Percentiles rank a stretch among this genome's conserved stretches.
Conservation (phyloP, 2,329 filamentous ascomycete genomes). For the Neodidymelliopsis sp. region DNA sequence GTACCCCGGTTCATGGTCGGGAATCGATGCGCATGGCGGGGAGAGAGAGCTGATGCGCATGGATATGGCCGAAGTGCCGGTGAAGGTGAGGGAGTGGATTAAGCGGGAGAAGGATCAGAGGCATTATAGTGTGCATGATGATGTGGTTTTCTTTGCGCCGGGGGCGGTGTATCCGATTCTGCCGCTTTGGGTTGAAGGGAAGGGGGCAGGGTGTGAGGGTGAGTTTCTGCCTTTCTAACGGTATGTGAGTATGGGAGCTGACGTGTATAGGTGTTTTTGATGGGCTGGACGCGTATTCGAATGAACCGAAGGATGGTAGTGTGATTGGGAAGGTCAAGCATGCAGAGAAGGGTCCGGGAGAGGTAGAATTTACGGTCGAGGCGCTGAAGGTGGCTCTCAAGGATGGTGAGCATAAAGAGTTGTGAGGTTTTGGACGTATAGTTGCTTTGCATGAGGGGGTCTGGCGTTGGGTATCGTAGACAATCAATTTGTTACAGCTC, state of each 20-base stretch:
- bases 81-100: conserved; percentile 56
- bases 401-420: conserved; percentile 32
- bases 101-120: conserved; percentile 53
- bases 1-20: conserved; percentile 62
- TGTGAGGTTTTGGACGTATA: conserved; percentile 27
- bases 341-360: conserved; percentile 31
- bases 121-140: conserved; percentile 52
- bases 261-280: conserved; percentile 37
- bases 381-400: conserved; percentile 35
- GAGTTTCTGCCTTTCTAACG: conserved; percentile 20
- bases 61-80: conserved; percentile 55
- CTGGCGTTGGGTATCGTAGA: neutral
- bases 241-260: conserved; percentile 4
- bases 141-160: conserved; percentile 61
- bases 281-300: conserved; percentile 41
- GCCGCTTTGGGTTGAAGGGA: conserved; percentile 59
- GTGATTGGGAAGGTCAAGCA: conserved; percentile 41
- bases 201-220: conserved; percentile 55
- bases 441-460: no score
- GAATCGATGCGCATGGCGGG: conserved; percentile 60
- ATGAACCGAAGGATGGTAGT: conserved; percentile 39
- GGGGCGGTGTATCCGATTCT: conserved; percentile 60
- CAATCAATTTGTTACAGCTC: no score
- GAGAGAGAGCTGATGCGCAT: conserved; percentile 59
- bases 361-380: conserved; percentile 43